phyloP scores from a whole-genome alignment of 2,329 filamentous ascomycete species.

The Penicillium fuscoglaucum region DNA sequence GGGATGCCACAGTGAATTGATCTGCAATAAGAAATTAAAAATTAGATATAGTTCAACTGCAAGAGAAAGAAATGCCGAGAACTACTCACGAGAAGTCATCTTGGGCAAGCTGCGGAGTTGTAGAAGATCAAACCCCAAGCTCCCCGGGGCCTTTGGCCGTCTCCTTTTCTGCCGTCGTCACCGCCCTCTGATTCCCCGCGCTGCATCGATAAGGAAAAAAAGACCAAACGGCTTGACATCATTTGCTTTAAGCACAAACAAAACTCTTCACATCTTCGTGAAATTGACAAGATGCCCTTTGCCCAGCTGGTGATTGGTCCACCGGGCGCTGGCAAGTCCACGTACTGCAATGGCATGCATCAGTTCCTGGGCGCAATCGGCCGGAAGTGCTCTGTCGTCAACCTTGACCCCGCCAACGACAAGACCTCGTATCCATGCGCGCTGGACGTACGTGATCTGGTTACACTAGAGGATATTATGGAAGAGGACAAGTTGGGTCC shows the following conservation, averaged over 20 bases:
- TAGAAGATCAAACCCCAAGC: slow-evolving; percentile 26
- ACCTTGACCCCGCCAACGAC: slow-evolving; percentile 96
- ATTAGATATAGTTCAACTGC: background rate
- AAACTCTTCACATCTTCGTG: background rate
- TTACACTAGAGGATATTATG: slow-evolving; percentile 95
- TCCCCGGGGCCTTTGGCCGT: slow-evolving; percentile 11
- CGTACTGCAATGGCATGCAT: slow-evolving; percentile 98
- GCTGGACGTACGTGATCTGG: slow-evolving; percentile 82
- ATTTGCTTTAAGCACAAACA: background rate
- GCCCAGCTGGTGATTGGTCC: slow-evolving; percentile 89
- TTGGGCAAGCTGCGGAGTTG: slow-evolving; percentile 19
- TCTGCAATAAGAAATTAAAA: slow-evolving; percentile 36
- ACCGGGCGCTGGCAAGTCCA: slow-evolving; percentile 93
- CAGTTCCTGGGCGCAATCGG: slow-evolving; percentile 97
- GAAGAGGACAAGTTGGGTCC: slow-evolving; percentile 83
- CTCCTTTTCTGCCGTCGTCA: slow-evolving; percentile 35
- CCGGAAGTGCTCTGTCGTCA: slow-evolving; percentile 90
- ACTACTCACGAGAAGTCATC: slow-evolving; percentile 48
- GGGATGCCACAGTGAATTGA: slow-evolving; percentile 79
- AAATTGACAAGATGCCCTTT: slow-evolving; percentile 51
- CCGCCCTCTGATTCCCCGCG: slow-evolving; percentile 35
- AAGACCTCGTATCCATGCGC: slow-evolving; percentile 84
- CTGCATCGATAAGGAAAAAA: slow-evolving; percentile 23
- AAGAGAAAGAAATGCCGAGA: background rate
- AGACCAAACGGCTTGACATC: slow-evolving; percentile 6